Percentiles rank a stretch among this genome's conserved stretches.
phyloP scores from a whole-genome alignment of 1,284 basidiomycete genomes.

The Naganishia sp. region DNA sequence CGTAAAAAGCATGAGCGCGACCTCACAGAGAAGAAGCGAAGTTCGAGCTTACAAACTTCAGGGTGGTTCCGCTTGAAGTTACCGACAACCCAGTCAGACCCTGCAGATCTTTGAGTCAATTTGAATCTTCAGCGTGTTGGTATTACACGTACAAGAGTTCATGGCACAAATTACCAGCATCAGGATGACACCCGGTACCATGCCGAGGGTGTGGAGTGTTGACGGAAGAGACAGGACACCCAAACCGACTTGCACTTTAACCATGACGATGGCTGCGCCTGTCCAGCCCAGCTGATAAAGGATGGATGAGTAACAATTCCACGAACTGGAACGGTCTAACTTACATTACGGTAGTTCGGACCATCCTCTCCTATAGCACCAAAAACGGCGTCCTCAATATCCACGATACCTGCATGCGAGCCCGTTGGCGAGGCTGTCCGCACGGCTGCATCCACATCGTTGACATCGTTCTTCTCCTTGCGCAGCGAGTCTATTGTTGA shows the following conservation, averaged over 20 bases:
- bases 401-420: constrained; percentile 18
- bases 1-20: constrained; percentile 29
- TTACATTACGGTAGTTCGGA: constrained; percentile 48
- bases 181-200: constrained; percentile 40
- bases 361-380: constrained; percentile 43
- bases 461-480: constrained; percentile 17
- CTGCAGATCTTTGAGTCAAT: constrained; percentile 33
- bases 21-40: constrained; percentile 32
- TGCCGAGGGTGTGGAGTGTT: constrained; percentile 38
- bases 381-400: constrained; percentile 46
- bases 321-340: constrained; percentile 1
- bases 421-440: constrained; percentile 8
- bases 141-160: constrained; percentile 44
- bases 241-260: constrained; percentile 39
- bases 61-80: constrained; percentile 42
- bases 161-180: constrained; percentile 46
- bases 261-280: constrained; percentile 42
- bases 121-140: constrained; percentile 31
- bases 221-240: constrained; percentile 44
- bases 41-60: constrained; percentile 36
- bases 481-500: constrained; percentile 21
- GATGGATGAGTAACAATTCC: not conserved
- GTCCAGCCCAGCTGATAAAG: constrained; percentile 37
- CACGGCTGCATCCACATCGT: constrained; percentile 23
- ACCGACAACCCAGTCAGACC: constrained; percentile 34